Base-by-base conservation (phyloP, 495 filamentous ascomycete species). In the Paragyromitra xinjiangensis region DNA sequence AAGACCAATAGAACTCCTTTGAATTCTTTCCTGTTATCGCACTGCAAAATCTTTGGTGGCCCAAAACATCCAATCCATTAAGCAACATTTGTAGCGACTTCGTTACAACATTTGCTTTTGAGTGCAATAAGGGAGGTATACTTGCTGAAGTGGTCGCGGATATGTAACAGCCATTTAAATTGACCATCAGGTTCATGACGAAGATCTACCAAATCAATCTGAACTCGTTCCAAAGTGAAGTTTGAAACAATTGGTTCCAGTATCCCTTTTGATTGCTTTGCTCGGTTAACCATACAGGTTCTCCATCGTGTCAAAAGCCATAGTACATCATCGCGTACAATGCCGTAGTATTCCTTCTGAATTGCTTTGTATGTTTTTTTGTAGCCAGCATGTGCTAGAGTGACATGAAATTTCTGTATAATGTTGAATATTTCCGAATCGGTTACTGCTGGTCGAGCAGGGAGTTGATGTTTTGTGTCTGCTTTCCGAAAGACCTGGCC, bases 141-240 rank as follows among this genome's bases (percentile, higher is more conserved):
- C 62, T 78, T 73, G 24, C 63, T 64, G 29, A 79, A 78, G 42
- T 79, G 75, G 56, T 78, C 77, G 51, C 77, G 22, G 37, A 81
- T 65, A 78, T 85, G 8, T 80, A 75, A 68, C 19, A 75, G 26
- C 51, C 42, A 26, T 3, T 66, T 66, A 8, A 53, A 68, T n/a
- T 66, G n/a, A 14, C 19, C 19, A 29, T 66, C 40, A 6, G 19
- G 42, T 37, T 67, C 22, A 34, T 51, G 9, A 6, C 19, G 9
- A 6, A 67, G 8, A 12, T 67, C 42, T 0, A 67, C 29, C 42
- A 29, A 51, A 51, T 51, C 16, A 19, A 51, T 51, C n/a, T 67
- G 42, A 3, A 51, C 29, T 8, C 42, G 11, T 48, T 67, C 12
- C 40, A 45, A 14, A 14, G 1, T 26, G 12, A 37, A 37, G 42